Evolutionary conservation across 2,329 filamentous ascomycete genomes (phyloP).

Genomic region (Thermochaetoides dissita): DNA sequence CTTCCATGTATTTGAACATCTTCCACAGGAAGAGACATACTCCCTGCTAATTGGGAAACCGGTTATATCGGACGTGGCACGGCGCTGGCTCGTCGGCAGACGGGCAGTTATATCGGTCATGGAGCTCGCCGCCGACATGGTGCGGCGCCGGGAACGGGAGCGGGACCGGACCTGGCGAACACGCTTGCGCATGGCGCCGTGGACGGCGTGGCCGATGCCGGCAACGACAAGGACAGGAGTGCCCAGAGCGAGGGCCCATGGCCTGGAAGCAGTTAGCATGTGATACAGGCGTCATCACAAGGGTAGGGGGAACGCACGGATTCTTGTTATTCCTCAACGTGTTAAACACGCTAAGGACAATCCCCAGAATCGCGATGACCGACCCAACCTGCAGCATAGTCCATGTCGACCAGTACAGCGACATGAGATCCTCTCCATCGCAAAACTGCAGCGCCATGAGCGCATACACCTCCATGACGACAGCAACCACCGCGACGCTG

Average conservation of each 20-base stretch:
- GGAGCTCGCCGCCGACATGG: slow-evolving; percentile 7
- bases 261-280: slow-evolving; percentile 17
- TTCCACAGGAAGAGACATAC: slow-evolving; percentile 20
- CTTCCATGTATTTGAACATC: background rate
- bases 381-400: slow-evolving; percentile 45
- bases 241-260: slow-evolving; percentile 45
- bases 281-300: background rate
- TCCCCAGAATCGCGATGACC: slow-evolving; percentile 43
- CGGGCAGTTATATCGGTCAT: background rate
- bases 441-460: slow-evolving; percentile 44
- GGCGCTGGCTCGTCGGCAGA: too few species aligned
- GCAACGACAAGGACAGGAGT: slow-evolving; percentile 47
- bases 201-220: slow-evolving; percentile 35
- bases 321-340: slow-evolving; percentile 33
- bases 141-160: slow-evolving; percentile 6
- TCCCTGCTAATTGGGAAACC: slow-evolving; percentile 27
- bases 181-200: slow-evolving; percentile 23
- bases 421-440: slow-evolving; percentile 45
- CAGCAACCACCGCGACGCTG: slow-evolving; percentile 27
- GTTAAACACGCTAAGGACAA: slow-evolving; percentile 39
- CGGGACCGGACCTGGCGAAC: slow-evolving; percentile 18
- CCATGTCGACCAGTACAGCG: slow-evolving; percentile 48
- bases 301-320: slow-evolving; percentile 27
- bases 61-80: slow-evolving; percentile 3
- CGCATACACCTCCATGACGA: slow-evolving; percentile 41